Evolutionary conservation across 805 yeast species (phyloP).

Genomic region (Saturnispora ahearnii): DNA sequence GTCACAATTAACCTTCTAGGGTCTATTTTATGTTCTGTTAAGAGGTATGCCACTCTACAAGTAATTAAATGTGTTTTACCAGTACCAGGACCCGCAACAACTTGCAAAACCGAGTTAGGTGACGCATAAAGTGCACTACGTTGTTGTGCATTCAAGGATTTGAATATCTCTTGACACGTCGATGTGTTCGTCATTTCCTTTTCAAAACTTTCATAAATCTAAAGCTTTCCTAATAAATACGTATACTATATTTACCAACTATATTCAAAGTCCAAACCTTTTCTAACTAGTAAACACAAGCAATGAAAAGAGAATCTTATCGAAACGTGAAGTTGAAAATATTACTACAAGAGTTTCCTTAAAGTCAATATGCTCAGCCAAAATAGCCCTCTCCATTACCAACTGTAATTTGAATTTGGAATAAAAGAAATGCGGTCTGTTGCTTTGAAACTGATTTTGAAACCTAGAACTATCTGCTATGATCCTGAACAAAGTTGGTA

Average conservation of each 20-base stretch:
- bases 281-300: neutral
- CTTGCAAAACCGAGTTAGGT: conserved; percentile 33
- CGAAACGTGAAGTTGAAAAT: neutral
- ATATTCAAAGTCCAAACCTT: neutral
- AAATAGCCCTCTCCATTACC: no score
- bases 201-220: neutral
- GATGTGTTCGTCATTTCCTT: neutral
- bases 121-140: conserved; percentile 36
- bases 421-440: no score
- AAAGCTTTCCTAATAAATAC: neutral
- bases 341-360: neutral
- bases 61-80: conserved; percentile 80
- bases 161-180: conserved; percentile 5
- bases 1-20: conserved; percentile 72
- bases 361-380: neutral
- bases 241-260: neutral
- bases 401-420: no score
- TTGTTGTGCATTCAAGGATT: conserved; percentile 33
- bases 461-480: no score
- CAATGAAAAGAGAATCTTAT: neutral
- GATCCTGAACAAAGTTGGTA: neutral
- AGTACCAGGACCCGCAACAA: conserved; percentile 55
- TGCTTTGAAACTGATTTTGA: no score
- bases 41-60: conserved; percentile 64
- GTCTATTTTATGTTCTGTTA: conserved; percentile 40